These are phyloP conservation scores for Penicillium nordicum DNA, from an alignment of 2,329 filamentous ascomycete genomes.

Conservation along the genomic window DNA sequence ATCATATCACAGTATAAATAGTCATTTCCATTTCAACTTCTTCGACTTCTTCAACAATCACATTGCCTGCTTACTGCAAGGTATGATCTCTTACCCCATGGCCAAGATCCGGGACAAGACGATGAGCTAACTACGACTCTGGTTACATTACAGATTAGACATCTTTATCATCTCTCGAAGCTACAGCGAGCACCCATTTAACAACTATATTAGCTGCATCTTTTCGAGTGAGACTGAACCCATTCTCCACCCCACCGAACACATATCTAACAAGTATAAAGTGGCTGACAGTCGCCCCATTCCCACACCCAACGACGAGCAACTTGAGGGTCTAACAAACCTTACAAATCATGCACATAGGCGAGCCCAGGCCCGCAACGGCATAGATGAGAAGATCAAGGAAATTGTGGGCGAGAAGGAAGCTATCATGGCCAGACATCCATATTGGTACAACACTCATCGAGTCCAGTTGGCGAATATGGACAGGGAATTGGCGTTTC, in stretches of 20 bases:
- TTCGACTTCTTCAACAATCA: neutral
- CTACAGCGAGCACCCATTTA: no score
- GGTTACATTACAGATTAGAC: no score
- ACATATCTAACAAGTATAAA: neutral
- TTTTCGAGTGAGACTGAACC: no score
- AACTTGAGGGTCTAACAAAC: neutral
- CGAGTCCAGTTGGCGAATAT: no score
- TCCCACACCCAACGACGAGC: neutral
- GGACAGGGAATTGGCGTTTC: no score
- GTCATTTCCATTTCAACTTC: no score
- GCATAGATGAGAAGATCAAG: no score
- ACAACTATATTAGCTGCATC: no score
- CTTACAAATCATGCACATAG: accelerated
- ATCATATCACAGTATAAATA: no score
- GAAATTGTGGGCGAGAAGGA: no score
- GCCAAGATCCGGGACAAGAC: neutral
- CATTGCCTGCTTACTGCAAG: neutral
- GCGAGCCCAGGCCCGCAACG: neutral
- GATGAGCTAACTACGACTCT: neutral
- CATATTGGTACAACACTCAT: no score
- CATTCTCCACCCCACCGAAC: neutral
- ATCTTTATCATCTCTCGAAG: no score
- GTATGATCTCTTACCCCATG: neutral
- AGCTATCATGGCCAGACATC: neutral
- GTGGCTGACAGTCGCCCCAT: neutral